A percentile compares a stretch with the other conserved stretches of the same genome.
Evolutionary conservation across 2,329 filamentous ascomycete genomes (phyloP).

Genomic region (Pseudogymnoascus sp.): DNA sequence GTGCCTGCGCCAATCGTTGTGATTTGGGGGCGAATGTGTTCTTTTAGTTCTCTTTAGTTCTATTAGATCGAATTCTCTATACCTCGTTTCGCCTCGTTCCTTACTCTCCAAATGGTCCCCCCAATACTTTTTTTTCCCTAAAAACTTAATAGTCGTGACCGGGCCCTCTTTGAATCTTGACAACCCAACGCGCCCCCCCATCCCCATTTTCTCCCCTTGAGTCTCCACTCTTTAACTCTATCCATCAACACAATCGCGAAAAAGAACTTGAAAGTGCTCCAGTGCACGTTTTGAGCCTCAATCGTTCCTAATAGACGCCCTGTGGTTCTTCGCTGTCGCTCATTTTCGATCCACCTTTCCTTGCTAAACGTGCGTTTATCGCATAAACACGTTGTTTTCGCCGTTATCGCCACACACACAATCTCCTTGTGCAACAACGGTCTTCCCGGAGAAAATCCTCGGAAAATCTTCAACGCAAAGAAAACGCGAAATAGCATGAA

Average conservation of each 20-base stretch:
- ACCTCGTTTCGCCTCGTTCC: background rate
- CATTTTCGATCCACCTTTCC: conserved; percentile 5
- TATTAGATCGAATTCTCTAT: background rate
- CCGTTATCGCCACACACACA: conserved; percentile 10
- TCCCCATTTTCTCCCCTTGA: conserved; percentile 7
- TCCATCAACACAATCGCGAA: conserved; percentile 10
- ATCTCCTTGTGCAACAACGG: background rate
- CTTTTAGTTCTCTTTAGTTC: conserved; percentile 1
- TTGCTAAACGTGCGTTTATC: conserved; percentile 3
- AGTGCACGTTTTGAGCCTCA: conserved; percentile 8
- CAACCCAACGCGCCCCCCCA: conserved; percentile 6
- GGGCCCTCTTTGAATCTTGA: conserved; percentile 8
- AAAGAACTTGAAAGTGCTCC: conserved; percentile 8
- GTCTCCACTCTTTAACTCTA: conserved; percentile 9
- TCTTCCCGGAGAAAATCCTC: conserved; percentile 10
- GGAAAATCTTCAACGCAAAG: conserved; percentile 10
- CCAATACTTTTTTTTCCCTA: background rate
- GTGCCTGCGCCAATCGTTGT: background rate
- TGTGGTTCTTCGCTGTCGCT: conserved; percentile 9
- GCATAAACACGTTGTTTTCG: conserved; percentile 9
- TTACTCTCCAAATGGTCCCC: background rate
- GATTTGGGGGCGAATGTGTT: background rate
- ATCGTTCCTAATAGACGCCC: background rate
- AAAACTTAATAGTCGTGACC: conserved; percentile 7
- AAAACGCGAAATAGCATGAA: conserved; percentile 10